A percentile compares a stretch with the other conserved stretches of the same genome.
These are phyloP conservation scores for Cardamine resedifolia DNA, from an alignment of 345 rosid genomes.

Conservation along the genomic window DNA sequence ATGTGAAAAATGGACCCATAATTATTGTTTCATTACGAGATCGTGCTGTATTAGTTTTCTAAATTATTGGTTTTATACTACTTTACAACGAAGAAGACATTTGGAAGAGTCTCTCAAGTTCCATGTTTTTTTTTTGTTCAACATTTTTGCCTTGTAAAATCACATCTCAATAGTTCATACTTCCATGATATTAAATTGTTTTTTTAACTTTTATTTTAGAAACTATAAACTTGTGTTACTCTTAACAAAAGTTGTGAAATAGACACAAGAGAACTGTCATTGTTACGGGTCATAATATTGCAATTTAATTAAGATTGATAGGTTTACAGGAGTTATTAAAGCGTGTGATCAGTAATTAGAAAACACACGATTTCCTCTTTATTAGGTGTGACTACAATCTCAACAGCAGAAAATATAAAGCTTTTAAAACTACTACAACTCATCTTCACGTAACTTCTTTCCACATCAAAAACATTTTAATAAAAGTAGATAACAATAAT, in stretches of 20 bases:
- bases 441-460: slow-evolving; percentile 19
- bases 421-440: not conserved
- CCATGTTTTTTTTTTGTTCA: not conserved
- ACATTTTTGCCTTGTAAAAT: not conserved
- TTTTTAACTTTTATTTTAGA: not conserved
- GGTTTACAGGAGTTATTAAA: slow-evolving; percentile 1
- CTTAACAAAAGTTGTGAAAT: slow-evolving; percentile 6
- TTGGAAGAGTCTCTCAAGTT: not conserved
- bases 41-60: not conserved
- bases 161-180: not conserved
- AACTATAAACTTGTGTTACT: not conserved
- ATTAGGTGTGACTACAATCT: slow-evolving; percentile 25
- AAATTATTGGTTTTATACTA: not conserved
- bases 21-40: not conserved
- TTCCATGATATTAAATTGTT: too few species aligned
- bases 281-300: slow-evolving; percentile 16
- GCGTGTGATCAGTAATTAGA: not conserved
- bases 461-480: not conserved
- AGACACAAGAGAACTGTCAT: slow-evolving; percentile 6
- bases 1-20: not conserved
- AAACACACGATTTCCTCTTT: slow-evolving; percentile 5
- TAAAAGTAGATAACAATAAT: not conserved
- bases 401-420: slow-evolving; percentile 12
- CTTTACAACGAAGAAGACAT: not conserved
- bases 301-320: not conserved